Evolutionary conservation across 2,329 filamentous ascomycete genomes (phyloP), one percentile per base, ranked within the genome.

Genomic region (Ophiocordyceps unilateralis): DNA sequence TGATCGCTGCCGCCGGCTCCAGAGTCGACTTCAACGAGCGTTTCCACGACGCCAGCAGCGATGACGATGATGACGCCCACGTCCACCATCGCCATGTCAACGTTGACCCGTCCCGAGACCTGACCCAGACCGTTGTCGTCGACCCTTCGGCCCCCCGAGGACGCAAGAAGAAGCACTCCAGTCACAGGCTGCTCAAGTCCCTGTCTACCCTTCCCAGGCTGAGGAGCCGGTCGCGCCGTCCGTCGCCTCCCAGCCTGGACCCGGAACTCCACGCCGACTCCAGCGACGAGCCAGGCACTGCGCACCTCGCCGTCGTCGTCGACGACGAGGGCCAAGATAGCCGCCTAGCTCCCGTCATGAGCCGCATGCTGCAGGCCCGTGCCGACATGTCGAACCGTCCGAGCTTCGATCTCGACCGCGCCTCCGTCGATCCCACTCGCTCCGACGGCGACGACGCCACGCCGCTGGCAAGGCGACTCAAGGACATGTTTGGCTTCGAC

Each of bases 1-100:
- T 96, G 63, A 88, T 96, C 50, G 84, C 88, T 7, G 85, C 86
- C 15, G 86, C 86, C 32, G 85, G 87, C 7, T 88, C 85, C 24
- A 78, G 77, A 46, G 79, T 83, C 42, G 82, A 93, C 61, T 87
- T 93, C 55, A 80, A 84, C 58, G 74, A 83, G 46, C 76, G 83
- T 32, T 89, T 91, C 58, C 82, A 87, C 54, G 81, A 66, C 41
- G 69, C 82, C 50, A 87, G 82, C 36, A 91, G 84, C 51, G 86
- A 89, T 51, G 87, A 87, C 49, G 83, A 89, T 26, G 81, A 84
- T 40, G 41, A 42, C 41, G 30, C 23, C 45, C 49, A 26, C 17
- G 37, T 47, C 41, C 68, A 64, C 39, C 70, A 77, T 30, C 28
- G 26, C 14, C 40, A 17, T 46, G n/a, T n/a, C n/a, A n/a, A n/a